A percentile compares a stretch with the other conserved stretches of the same genome.
These are phyloP conservation scores for Clonostachys rosea DNA, from an alignment of 2,329 filamentous ascomycete species.

Conservation along the genomic window DNA sequence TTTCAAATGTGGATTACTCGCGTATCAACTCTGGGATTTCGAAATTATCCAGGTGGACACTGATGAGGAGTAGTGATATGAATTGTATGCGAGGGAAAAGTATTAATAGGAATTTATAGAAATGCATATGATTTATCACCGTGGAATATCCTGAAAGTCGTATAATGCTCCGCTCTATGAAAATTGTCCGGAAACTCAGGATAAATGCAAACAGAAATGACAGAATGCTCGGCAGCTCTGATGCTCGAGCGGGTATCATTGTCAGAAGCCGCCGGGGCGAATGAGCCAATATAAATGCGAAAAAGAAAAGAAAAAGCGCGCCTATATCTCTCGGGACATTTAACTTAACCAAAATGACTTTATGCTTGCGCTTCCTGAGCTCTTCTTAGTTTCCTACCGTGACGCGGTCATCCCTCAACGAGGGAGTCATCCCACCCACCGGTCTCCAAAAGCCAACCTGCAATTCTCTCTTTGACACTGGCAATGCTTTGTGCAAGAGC, in stretches of 20 bases:
- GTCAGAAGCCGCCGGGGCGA: background rate
- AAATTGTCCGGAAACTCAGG: background rate
- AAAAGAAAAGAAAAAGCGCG: constrained; percentile 1
- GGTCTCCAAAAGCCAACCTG: constrained; percentile 65
- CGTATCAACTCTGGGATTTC: background rate
- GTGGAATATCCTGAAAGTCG: background rate
- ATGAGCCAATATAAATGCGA: background rate
- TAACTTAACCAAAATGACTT: background rate
- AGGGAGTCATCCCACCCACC: constrained; percentile 84
- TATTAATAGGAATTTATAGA: too few relatives aligned
- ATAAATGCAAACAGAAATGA: too few relatives aligned
- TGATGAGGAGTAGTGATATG: too few relatives aligned
- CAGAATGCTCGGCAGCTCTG: too few relatives aligned
- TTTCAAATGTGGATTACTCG: background rate
- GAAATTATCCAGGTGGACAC: too few relatives aligned
- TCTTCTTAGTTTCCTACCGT: constrained; percentile 21
- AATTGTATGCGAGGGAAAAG: too few relatives aligned
- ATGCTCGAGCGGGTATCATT: constrained; percentile 3
- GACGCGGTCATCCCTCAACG: constrained; percentile 33
- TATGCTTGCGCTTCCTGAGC: background rate
- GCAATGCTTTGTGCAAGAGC: constrained; percentile 76
- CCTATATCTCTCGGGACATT: background rate
- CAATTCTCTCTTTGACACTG: constrained; percentile 69
- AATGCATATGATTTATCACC: too few relatives aligned
- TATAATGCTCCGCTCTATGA: background rate